phyloP scores from a whole-genome alignment of 148 eudicot genomes.

The Limonium bicolor region DNA sequence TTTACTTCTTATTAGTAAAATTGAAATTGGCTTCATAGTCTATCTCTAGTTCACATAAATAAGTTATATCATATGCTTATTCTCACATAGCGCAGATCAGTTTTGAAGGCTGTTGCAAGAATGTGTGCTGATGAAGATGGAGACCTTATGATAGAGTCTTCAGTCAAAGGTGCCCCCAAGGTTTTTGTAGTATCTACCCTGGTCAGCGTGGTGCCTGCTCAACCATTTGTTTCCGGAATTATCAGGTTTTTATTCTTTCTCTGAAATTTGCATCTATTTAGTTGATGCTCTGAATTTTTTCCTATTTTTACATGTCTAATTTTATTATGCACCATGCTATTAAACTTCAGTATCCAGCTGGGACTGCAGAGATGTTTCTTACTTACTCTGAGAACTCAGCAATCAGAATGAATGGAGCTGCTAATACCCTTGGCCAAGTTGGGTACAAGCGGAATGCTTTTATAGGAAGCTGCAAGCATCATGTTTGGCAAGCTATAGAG shows the following conservation, averaged over 20 bases:
- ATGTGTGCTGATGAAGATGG: slow-evolving; percentile 99
- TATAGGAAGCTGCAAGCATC: slow-evolving; percentile 95
- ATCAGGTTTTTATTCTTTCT: slow-evolving; percentile 46
- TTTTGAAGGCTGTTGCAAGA: slow-evolving; percentile 89
- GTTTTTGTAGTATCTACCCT: slow-evolving; percentile 93
- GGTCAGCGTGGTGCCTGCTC: slow-evolving; percentile 84
- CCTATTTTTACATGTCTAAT: too few species aligned
- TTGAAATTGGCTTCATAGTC: too few species aligned
- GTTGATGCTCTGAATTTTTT: too few species aligned
- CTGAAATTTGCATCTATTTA: too few species aligned
- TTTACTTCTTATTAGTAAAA: slow-evolving; percentile 1
- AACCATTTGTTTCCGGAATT: slow-evolving; percentile 97
- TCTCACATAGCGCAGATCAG: slow-evolving; percentile 96
- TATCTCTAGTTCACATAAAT: too few species aligned
- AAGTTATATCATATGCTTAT: slow-evolving; percentile 32
- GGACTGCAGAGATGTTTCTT: slow-evolving; percentile 78
- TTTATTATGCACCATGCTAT: slow-evolving; percentile 1
- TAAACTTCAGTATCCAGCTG: slow-evolving; percentile 78
- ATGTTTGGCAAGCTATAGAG: slow-evolving; percentile 95
- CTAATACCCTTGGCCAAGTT: slow-evolving; percentile 40
- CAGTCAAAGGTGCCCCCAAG: slow-evolving; percentile 75
- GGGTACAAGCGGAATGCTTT: slow-evolving; percentile 79
- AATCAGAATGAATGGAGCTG: slow-evolving; percentile 42
- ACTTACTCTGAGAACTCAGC: slow-evolving; percentile 58
- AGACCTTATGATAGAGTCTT: slow-evolving; percentile 82